Base-by-base conservation (phyloP, 768 basidiomycete genomes). In the Psilocybe tampanensis region DNA sequence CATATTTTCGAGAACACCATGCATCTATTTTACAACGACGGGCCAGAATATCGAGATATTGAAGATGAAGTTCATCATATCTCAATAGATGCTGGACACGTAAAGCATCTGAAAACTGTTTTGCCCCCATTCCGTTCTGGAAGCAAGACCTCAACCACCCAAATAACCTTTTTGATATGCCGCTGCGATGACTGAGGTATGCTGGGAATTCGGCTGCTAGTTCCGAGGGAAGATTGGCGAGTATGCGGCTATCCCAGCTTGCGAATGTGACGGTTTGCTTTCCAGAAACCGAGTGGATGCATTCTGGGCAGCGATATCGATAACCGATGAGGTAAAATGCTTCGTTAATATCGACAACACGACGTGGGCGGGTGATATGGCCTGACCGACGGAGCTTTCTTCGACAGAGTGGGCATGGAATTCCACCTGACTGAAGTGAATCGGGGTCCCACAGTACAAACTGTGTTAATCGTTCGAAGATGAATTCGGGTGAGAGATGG, bases 91-190 rank as follows among this genome's bases (percentile, higher is more conserved):
- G n/a, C 13, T 51, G 56, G 8, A 52, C 56, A 15, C 50, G 48
- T 11, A 72, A 33, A 1, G 51, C 39, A 52, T 68, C 62, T 0
- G 67, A 57, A 33, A 72, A 69, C 23, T 66, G 69, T 21, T 62
- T 67, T 2, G 69, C 51, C 0, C 67, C 66, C 58, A 66, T 64
- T 0, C 69, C 66, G 53, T 58, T 54, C 34, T 59, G 63, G 54
- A 70, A 64, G 5, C 60, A 67, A 0, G 56, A 61, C 2, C 47
- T 42, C 59, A 68, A 56, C 9, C 66, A 47, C 3, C 54, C 32
- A 29, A 69, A 61, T 0, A 66, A 3, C 12, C 32, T 23, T 9
- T 53, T 62, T 3, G 66, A 54, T 8, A 70, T 29, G 5, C 29
- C 29, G 9, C 29, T 29, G 9, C 29, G 29, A 29, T 29, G 29